Percentiles rank a stretch among this genome's conserved stretches.
phyloP scores from a whole-genome alignment of 2,329 filamentous ascomycete genomes.

The Diplodia intermedia region DNA sequence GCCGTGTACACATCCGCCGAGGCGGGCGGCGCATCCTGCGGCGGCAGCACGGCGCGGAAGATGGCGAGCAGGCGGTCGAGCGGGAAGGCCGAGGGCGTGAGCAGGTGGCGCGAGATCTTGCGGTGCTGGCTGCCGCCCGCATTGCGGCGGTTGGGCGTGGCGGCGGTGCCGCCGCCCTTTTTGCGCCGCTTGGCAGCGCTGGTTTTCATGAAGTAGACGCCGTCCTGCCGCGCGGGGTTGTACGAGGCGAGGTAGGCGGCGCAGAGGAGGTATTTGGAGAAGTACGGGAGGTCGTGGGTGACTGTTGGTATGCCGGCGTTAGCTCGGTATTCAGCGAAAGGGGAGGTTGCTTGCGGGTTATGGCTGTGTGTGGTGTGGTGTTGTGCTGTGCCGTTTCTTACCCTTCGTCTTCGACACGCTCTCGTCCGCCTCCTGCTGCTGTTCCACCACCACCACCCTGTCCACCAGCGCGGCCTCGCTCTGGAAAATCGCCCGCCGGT shows the following conservation, averaged over 20 bases:
- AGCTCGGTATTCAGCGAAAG: background rate
- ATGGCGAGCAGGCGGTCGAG: constrained; percentile 81
- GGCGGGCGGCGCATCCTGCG: constrained; percentile 42
- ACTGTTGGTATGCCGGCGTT: constrained; percentile 36
- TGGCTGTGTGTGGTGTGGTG: background rate
- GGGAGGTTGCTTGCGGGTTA: too few relatives aligned
- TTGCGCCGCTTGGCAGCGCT: constrained; percentile 55
- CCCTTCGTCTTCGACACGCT: constrained; percentile 9
- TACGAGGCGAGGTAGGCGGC: constrained; percentile 83
- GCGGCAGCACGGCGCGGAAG: constrained; percentile 67
- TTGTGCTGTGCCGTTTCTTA: background rate
- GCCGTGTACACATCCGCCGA: constrained; percentile 58
- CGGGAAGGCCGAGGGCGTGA: constrained; percentile 78
- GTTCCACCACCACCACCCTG: constrained; percentile 53
- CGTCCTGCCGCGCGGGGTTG: constrained; percentile 76
- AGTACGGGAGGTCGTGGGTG: constrained; percentile 67
- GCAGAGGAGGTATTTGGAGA: constrained; percentile 75
- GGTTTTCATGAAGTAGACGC: constrained; percentile 76
- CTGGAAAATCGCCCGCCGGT: constrained; percentile 72
- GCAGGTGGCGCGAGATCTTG: constrained; percentile 77
- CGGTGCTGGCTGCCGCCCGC: constrained; percentile 53
- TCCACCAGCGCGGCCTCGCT: constrained; percentile 74
- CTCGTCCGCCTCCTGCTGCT: constrained; percentile 11
- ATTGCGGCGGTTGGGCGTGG: constrained; percentile 33
- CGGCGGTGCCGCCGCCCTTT: constrained; percentile 34